A percentile compares a stretch with the other conserved stretches of the same genome.
Evolutionary conservation across 176 grass and related monocot species (phyloP).

Genomic region (Rhipidocladum racemiflorum): DNA sequence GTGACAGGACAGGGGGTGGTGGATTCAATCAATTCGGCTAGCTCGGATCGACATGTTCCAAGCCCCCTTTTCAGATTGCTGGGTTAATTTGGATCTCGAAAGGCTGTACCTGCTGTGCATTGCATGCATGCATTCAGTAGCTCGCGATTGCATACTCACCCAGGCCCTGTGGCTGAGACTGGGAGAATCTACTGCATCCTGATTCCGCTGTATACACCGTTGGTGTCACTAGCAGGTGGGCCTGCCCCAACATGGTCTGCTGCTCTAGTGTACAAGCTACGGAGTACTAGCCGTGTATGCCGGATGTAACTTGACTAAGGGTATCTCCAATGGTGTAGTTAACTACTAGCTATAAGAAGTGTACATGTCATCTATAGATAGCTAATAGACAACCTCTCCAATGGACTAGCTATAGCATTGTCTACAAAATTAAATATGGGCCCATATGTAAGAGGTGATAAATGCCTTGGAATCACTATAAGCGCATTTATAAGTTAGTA

Average conservation of each 20-base stretch:
- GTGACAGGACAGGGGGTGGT: conserved; percentile 19
- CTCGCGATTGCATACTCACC: not conserved
- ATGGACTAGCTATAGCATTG: too few species aligned
- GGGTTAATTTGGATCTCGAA: conserved; percentile 18
- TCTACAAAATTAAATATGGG: too few species aligned
- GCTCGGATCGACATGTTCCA: conserved; percentile 21
- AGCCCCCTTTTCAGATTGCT: conserved; percentile 29
- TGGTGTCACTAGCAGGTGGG: conserved; percentile 13
- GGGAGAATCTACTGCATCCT: conserved; percentile 35
- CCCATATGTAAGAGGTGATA: too few species aligned
- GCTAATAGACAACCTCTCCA: too few species aligned
- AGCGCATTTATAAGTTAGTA: too few species aligned
- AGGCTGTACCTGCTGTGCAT: not conserved
- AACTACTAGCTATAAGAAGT: too few species aligned
- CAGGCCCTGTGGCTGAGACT: not conserved
- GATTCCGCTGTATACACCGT: conserved; percentile 16
- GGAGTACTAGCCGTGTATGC: not conserved
- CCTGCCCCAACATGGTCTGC: not conserved
- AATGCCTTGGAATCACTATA: too few species aligned
- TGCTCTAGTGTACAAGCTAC: not conserved
- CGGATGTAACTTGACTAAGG: not conserved
- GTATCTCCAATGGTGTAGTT: too few species aligned
- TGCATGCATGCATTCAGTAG: not conserved
- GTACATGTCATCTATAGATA: too few species aligned
- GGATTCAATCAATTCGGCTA: conserved; percentile 42